Conservation (phyloP, 2,329 filamentous ascomycete species). For the Nigrograna mackinnonii region DNA sequence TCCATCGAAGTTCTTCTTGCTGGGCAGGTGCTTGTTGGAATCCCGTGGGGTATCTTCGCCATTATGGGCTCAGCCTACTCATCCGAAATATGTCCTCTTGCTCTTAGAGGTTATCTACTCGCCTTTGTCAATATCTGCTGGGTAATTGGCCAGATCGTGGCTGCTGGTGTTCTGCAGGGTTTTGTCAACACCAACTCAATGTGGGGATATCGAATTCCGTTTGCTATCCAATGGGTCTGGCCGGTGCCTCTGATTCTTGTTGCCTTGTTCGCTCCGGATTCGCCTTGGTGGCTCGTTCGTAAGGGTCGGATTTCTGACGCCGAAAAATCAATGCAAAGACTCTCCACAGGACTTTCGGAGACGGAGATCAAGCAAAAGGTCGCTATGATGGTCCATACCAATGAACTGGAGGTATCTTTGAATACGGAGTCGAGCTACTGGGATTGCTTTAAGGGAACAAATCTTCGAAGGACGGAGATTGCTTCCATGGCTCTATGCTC, state of each 20-base stretch:
- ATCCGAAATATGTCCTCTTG: constrained; percentile 63
- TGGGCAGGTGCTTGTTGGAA: constrained; percentile 62
- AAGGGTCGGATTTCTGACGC: constrained; percentile 48
- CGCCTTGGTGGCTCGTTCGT: constrained; percentile 55
- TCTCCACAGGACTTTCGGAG: constrained; percentile 36
- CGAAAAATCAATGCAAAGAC: constrained; percentile 51
- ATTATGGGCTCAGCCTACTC: constrained; percentile 67
- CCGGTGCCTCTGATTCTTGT: constrained; percentile 48
- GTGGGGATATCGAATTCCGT: constrained; percentile 15
- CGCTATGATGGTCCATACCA: not conserved
- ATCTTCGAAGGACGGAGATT: constrained; percentile 58
- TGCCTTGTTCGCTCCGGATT: constrained; percentile 55
- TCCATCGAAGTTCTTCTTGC: constrained; percentile 53
- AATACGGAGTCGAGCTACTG: constrained; percentile 26
- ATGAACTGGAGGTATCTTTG: not conserved
- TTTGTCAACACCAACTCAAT: constrained; percentile 50
- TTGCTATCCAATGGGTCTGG: constrained; percentile 49
- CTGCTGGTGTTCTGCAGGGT: constrained; percentile 59
- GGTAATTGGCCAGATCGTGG: constrained; percentile 65
- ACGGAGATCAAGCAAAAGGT: not conserved
- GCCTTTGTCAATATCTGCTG: constrained; percentile 70
- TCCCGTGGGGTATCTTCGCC: constrained; percentile 70
- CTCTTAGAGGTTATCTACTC: constrained; percentile 60
- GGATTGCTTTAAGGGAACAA: constrained; percentile 60
- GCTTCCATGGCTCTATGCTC: constrained; percentile 61